Evolutionary conservation across 2,329 filamentous ascomycete species (phyloP).

Genomic region (Ophiostoma piceae): DNA sequence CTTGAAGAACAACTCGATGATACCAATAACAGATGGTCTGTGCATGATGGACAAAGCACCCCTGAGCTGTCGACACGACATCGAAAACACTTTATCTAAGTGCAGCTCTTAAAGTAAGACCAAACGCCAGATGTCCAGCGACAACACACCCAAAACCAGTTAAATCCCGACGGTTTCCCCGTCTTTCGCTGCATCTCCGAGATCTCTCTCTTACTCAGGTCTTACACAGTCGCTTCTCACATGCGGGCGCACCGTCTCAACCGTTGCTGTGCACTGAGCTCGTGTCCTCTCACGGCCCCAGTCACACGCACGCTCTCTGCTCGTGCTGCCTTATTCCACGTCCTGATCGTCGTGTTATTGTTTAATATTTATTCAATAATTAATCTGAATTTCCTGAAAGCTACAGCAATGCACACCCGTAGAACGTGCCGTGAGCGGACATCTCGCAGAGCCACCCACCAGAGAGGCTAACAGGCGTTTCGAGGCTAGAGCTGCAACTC

Average conservation of each 20-base stretch:
- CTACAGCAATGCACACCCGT: neutral
- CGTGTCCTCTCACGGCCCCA: neutral
- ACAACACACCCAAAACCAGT: neutral
- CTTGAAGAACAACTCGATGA: neutral
- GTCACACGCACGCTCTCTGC: neutral
- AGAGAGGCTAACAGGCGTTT: neutral
- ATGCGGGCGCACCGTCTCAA: neutral
- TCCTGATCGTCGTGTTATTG: neutral
- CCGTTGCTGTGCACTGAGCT: neutral
- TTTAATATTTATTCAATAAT: neutral
- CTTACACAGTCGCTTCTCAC: conserved; percentile 2
- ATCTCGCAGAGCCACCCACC: neutral
- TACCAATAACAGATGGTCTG: too few species aligned
- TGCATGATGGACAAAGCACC: neutral
- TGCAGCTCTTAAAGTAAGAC: neutral
- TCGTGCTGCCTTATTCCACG: neutral
- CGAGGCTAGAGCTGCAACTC: neutral
- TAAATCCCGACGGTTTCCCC: conserved; percentile 6
- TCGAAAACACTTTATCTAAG: conserved; percentile 1
- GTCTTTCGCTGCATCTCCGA: conserved; percentile 4
- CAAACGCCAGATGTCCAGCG: neutral
- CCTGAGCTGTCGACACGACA: too few species aligned
- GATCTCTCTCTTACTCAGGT: neutral
- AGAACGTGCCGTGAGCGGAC: conserved; percentile 3
- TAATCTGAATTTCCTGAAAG: too few species aligned